A percentile compares a stretch with the other conserved stretches of the same genome.
Conservation (phyloP, 495 filamentous ascomycete genomes). For the Podospora comata region DNA sequence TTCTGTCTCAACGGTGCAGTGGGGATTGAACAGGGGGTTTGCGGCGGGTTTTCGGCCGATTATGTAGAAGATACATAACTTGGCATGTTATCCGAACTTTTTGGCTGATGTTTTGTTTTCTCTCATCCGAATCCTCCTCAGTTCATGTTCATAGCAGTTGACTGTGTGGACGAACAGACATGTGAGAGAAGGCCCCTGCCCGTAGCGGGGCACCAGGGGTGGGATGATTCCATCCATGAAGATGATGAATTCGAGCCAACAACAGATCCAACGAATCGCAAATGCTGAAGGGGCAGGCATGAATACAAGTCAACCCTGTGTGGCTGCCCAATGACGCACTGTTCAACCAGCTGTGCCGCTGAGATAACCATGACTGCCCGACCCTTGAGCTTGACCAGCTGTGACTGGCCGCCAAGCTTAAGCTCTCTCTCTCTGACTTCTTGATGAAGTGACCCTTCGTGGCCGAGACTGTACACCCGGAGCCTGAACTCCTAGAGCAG, state of each 20-base stretch:
- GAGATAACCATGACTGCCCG: neutral
- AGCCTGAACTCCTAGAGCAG: neutral
- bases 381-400: neutral
- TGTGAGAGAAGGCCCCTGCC: neutral
- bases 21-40: neutral
- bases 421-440: neutral
- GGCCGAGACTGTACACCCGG: neutral
- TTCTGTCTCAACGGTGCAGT: conserved; percentile 7
- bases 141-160: neutral
- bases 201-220: neutral
- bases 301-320: conserved; percentile 7
- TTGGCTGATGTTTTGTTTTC: neutral
- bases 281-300: neutral
- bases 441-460: neutral
- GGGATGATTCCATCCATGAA: neutral
- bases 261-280: conserved; percentile 3
- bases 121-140: neutral
- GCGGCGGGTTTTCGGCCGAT: conserved; percentile 13
- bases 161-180: neutral
- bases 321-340: conserved; percentile 14
- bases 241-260: conserved; percentile 2
- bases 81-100: neutral
- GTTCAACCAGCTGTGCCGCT: neutral
- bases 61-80: neutral
- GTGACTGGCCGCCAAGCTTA: neutral